Base-by-base conservation (phyloP, 345 rosid genomes). In the Brassica incana region DNA sequence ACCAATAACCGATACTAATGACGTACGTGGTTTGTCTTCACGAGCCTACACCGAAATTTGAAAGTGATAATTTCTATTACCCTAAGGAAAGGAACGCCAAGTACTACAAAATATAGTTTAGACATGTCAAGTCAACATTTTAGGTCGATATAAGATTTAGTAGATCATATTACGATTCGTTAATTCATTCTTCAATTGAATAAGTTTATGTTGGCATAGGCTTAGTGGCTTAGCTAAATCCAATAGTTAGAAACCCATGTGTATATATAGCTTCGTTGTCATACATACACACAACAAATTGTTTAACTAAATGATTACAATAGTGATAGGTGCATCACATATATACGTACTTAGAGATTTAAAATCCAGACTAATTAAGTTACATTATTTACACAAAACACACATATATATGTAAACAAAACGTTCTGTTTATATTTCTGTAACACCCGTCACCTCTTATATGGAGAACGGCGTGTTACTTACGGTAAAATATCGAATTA, bases 1-100 rank as follows among this genome's bases (percentile, higher is more conserved):
- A 32, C 54, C 69, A 66, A 66, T 65, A 54, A 54, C 60, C 56
- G n/a, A 52, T 52, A 52, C 59, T 15, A 52, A n/a, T 54, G 58
- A 50, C 27, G 82, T 74, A 68, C 35, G 78, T 74, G 78, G 65
- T 79, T 69, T 61, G 38, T 74, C 82, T 73, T 74, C 69, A 52
- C 63, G 14, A 80, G 66, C 64, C 66, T 58, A 73, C 82, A 79
- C 15, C 32, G 65, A 61, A 74, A 61, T 50, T 62, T 50, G 78
- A 79, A 74, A 68, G 75, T 61, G 78, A 74, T 74, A 36, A 69
- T 79, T 69, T 79, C 56, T 48, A 79, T 74, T 67, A 62, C 65
- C 69, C 20, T 78, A 61, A 62, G 35, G 62, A 72, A 64, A 65
- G 58, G 20, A 67, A 78, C 72, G 66, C 2, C 59, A 67, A 33